Percentiles rank a stretch among this genome's conserved stretches.
phyloP scores from a whole-genome alignment of 2,329 filamentous ascomycete genomes.

The Penicillium glabrum region DNA sequence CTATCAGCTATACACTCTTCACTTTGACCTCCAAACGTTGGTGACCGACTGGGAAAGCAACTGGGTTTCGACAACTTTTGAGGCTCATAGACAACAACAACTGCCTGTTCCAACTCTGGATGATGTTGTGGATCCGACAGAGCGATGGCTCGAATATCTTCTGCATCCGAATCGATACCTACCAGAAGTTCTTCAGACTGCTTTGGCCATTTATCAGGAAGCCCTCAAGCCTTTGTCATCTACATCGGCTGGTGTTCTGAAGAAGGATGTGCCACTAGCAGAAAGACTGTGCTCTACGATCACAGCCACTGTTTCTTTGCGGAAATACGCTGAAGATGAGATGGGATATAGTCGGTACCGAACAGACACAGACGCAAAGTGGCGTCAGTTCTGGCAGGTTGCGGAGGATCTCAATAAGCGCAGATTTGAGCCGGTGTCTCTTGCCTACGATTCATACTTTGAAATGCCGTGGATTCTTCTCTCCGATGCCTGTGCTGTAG shows the following conservation, averaged over 20 bases:
- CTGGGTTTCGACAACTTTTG: conserved; percentile 70
- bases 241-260: conserved; percentile 39
- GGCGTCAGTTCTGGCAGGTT: conserved; percentile 85
- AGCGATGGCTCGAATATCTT: conserved; percentile 84
- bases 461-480: conserved; percentile 82
- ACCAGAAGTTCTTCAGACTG: conserved; percentile 75
- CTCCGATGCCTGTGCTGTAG: conserved; percentile 74
- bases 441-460: conserved; percentile 69
- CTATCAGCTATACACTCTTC: conserved; percentile 71
- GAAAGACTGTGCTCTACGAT: conserved; percentile 75
- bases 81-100: conserved; percentile 54
- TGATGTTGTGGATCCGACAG: conserved; percentile 69
- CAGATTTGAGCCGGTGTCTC: conserved; percentile 75
- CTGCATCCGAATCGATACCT: conserved; percentile 82
- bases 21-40: conserved; percentile 67
- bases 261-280: conserved; percentile 60
- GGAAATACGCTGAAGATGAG: conserved; percentile 60
- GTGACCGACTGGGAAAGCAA: conserved; percentile 61
- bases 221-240: conserved; percentile 48
- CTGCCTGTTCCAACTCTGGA: conserved; percentile 61
- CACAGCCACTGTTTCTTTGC: conserved; percentile 66
- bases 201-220: conserved; percentile 76
- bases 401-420: conserved; percentile 83
- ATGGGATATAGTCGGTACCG: conserved; percentile 77
- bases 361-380: conserved; percentile 74